Conservation (phyloP, 148 eudicot genomes). For the Rhododendron williamsianum region DNA sequence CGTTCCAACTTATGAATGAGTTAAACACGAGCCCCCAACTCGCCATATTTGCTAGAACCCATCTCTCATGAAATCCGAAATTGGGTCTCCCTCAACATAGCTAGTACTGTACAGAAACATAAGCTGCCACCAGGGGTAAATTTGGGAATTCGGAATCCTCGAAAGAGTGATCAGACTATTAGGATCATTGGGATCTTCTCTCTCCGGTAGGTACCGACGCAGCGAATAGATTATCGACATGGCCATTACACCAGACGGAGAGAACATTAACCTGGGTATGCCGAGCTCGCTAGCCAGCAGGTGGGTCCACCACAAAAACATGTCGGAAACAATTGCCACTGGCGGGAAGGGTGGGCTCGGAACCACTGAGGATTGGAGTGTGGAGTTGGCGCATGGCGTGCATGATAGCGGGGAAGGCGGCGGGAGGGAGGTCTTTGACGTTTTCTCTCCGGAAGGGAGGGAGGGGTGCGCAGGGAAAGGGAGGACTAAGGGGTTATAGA, state of each 20-base stretch:
- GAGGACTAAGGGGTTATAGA: constrained; percentile 37
- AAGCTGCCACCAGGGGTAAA: constrained; percentile 17
- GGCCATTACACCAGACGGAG: constrained; percentile 27
- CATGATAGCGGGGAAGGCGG: constrained; percentile 7
- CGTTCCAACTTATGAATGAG: constrained; percentile 44
- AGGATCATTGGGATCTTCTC: neutral
- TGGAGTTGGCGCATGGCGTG: constrained; percentile 22
- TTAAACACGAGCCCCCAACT: constrained; percentile 48
- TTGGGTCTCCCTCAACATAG: constrained; percentile 34
- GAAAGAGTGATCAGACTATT: neutral
- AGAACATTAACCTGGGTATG: constrained; percentile 47
- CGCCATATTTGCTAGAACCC: constrained; percentile 31
- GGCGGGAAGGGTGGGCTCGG: constrained; percentile 45
- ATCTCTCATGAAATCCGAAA: constrained; percentile 32
- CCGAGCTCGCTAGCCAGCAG: constrained; percentile 29
- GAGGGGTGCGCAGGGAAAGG: constrained; percentile 34
- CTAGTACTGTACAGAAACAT: constrained; percentile 24
- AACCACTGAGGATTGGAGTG: constrained; percentile 48
- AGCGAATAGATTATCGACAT: constrained; percentile 18
- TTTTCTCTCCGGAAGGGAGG: constrained; percentile 12
- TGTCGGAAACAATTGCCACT: constrained; percentile 51
- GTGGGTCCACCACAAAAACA: constrained; percentile 63
- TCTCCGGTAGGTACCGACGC: constrained; percentile 8
- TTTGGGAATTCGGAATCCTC: constrained; percentile 23
- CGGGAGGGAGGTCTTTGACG: constrained; percentile 10